A percentile compares a stretch with the other conserved stretches of the same genome.
Conservation (phyloP, 257 asterid genomes). For the Apocynum venetum region DNA sequence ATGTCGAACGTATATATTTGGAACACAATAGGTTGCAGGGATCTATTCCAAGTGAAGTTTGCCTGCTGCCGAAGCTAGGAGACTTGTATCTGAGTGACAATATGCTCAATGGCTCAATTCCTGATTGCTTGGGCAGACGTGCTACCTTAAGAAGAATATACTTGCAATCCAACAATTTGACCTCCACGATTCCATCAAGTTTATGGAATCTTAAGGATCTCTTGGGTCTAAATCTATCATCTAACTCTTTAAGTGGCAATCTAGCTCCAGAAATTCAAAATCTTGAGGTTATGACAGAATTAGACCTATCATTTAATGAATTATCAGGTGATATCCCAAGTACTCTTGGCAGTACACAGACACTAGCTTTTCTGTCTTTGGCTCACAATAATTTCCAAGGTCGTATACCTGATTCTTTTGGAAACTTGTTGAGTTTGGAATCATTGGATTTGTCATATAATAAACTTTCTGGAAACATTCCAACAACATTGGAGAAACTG, state of each 20-base stretch:
- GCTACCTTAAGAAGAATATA: too few species aligned
- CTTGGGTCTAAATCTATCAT: too few species aligned
- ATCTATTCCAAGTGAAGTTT: constrained; percentile 37
- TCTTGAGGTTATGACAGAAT: too few species aligned
- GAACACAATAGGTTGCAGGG: constrained; percentile 46
- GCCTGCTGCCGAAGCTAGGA: constrained; percentile 40
- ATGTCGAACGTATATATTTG: constrained; percentile 40
- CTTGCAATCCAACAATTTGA: too few species aligned
- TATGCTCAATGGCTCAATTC: too few species aligned
- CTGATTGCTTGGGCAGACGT: too few species aligned
- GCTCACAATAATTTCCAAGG: constrained; percentile 42
- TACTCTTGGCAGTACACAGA: constrained; percentile 28
- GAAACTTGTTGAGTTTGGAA: constrained; percentile 39
- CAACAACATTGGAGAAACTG: constrained; percentile 37
- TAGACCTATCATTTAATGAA: too few species aligned
- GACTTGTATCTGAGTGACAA: too few species aligned
- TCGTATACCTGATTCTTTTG: constrained; percentile 36
- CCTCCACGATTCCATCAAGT: too few species aligned
- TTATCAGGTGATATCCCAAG: constrained; percentile 48
- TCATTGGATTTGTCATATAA: constrained; percentile 42
- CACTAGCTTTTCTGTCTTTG: constrained; percentile 35
- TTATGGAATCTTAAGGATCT: too few species aligned
- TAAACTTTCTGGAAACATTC: constrained; percentile 33
- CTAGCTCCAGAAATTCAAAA: too few species aligned
- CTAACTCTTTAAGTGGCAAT: too few species aligned